Conservation (phyloP, 2,329 filamentous ascomycete genomes). For the Botryosphaeria agaves region DNA sequence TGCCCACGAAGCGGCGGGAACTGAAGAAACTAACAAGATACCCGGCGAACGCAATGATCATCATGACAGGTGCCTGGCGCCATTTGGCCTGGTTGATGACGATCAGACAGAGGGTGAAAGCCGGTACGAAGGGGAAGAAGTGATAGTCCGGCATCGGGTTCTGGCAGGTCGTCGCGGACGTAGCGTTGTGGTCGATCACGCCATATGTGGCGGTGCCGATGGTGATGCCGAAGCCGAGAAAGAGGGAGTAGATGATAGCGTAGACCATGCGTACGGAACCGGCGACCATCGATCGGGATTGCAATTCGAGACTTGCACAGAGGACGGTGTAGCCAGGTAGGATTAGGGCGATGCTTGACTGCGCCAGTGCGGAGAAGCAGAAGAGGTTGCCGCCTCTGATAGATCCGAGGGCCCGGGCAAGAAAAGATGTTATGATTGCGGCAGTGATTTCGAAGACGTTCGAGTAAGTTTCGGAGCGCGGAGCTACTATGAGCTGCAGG, state of each 20-base stretch:
- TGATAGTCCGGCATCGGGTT: constrained; percentile 33
- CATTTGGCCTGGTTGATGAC: constrained; percentile 71
- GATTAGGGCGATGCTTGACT: constrained; percentile 32
- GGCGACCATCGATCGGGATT: constrained; percentile 29
- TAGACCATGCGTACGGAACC: constrained; percentile 35
- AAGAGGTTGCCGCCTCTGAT: constrained; percentile 26
- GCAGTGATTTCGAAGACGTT: constrained; percentile 34
- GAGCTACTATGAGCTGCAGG: constrained; percentile 57
- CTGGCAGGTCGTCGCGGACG: constrained; percentile 23
- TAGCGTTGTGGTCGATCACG: constrained; percentile 28
- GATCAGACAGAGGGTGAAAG: constrained; percentile 57
- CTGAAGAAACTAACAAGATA: constrained; percentile 63
- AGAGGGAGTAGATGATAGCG: constrained; percentile 34
- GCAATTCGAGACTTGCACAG: constrained; percentile 30
- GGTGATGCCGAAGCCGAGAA: constrained; percentile 34
- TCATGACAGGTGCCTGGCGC: constrained; percentile 62
- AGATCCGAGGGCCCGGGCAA: constrained; percentile 30
- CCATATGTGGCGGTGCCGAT: constrained; percentile 32
- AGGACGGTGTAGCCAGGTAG: constrained; percentile 33
- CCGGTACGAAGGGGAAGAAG: constrained; percentile 55
- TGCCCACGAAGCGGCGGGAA: constrained; percentile 46
- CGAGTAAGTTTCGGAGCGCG: constrained; percentile 51
- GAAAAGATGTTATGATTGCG: constrained; percentile 30
- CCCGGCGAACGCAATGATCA: constrained; percentile 53
- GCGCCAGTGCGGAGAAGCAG: constrained; percentile 33